Evolutionary conservation across 768 basidiomycete species (phyloP).

Genomic region (Termitomyces sp.): DNA sequence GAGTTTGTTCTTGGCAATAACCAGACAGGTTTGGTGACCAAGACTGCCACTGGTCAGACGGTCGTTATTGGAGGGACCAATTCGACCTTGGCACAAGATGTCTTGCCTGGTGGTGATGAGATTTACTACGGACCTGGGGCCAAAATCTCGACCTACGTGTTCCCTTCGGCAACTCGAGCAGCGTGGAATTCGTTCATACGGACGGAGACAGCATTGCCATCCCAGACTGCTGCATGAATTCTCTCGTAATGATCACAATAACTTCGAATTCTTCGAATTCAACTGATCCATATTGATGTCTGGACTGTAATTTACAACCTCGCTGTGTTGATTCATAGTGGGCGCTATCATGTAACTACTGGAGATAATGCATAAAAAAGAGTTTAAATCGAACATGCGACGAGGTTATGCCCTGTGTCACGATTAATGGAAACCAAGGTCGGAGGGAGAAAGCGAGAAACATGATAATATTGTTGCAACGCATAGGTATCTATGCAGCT

Average conservation of each 20-base stretch:
- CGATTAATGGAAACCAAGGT: not conserved
- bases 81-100: slow-evolving; percentile 34
- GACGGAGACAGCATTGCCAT: slow-evolving; percentile 29
- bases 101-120: slow-evolving; percentile 50
- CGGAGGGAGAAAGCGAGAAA: slow-evolving; percentile 51
- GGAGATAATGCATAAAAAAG: not conserved
- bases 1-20: slow-evolving; percentile 68
- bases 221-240: slow-evolving; percentile 3
- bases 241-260: not conserved
- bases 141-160: slow-evolving; percentile 48
- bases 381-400: not conserved
- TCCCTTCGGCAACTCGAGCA: slow-evolving; percentile 48
- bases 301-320: slow-evolving; percentile 53
- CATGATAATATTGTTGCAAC: not conserved
- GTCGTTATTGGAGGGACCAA: slow-evolving; percentile 46
- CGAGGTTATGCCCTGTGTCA: not conserved
- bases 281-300: not conserved
- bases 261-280: not conserved
- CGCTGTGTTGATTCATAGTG: not conserved
- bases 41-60: slow-evolving; percentile 19
- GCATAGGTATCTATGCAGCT: slow-evolving; percentile 61
- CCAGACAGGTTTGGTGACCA: slow-evolving; percentile 49
- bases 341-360: not conserved
- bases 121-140: slow-evolving; percentile 51
- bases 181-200: slow-evolving; percentile 51